Evolutionary conservation across 2,329 filamentous ascomycete species (phyloP).

Genomic region (Simplicillium aogashimaense): DNA sequence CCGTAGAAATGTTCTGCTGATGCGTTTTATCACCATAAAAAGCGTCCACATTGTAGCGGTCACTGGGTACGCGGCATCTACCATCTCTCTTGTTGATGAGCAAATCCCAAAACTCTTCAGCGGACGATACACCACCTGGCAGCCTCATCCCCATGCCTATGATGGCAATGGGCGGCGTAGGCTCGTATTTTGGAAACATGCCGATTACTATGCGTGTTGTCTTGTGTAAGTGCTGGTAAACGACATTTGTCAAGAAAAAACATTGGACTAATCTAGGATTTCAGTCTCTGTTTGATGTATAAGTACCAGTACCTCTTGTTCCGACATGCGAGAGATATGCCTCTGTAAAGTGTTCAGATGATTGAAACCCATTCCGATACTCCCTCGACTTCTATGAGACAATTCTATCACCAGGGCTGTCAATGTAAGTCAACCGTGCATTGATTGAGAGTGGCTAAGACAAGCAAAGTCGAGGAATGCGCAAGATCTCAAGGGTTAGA

Average conservation of each 20-base stretch:
- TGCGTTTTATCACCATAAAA: conserved; percentile 10
- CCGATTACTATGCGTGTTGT: neutral
- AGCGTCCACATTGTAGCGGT: conserved; percentile 15
- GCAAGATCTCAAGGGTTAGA: no score
- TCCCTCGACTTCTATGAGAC: no score
- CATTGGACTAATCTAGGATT: no score
- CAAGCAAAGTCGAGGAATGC: no score
- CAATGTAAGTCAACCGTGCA: no score
- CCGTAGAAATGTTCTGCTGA: conserved; percentile 4
- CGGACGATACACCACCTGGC: conserved; percentile 16
- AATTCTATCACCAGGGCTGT: no score
- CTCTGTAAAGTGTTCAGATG: no score
- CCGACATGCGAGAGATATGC: no score
- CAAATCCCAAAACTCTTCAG: conserved; percentile 19
- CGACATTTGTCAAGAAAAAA: neutral
- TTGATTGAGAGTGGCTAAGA: no score
- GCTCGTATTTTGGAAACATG: neutral
- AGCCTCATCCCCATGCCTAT: conserved; percentile 21
- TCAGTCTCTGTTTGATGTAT: neutral
- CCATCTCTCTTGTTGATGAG: conserved; percentile 16
- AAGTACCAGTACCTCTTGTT: no score
- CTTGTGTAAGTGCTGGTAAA: neutral
- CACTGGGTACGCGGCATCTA: conserved; percentile 13
- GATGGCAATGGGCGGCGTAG: conserved; percentile 18
- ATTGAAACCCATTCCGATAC: no score